These are phyloP conservation scores for Geranium rotundifolium DNA, from an alignment of 345 rosid genomes.

Conservation along the genomic window DNA sequence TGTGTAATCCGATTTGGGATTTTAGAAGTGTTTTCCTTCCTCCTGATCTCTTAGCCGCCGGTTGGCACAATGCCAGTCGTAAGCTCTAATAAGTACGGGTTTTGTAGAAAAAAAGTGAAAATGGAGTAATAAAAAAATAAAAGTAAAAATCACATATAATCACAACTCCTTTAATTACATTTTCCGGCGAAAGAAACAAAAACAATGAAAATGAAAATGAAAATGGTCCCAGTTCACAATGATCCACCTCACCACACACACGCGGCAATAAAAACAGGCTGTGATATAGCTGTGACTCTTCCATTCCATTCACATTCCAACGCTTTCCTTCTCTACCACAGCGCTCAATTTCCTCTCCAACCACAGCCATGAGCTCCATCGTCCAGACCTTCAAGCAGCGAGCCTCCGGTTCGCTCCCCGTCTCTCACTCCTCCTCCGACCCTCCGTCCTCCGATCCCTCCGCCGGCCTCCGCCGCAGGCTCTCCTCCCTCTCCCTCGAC, in stretches of 20 bases:
- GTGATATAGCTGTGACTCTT: slow-evolving; percentile 34
- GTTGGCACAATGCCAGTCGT: too few species aligned
- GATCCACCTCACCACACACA: background rate
- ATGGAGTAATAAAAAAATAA: too few species aligned
- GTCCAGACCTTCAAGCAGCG: slow-evolving; percentile 28
- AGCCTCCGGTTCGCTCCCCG: slow-evolving; percentile 30
- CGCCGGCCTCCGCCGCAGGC: too few species aligned
- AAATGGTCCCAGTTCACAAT: background rate
- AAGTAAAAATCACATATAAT: too few species aligned
- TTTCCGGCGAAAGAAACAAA: too few species aligned
- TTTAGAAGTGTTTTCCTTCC: too few species aligned
- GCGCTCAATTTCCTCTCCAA: background rate
- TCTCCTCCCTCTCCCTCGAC: slow-evolving; percentile 65
- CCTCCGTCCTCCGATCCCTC: slow-evolving; percentile 4
- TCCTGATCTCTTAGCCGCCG: too few species aligned
- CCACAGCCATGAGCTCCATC: slow-evolving; percentile 24
- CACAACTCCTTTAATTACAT: too few species aligned
- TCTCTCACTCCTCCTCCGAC: slow-evolving; percentile 24
- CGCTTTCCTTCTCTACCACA: background rate
- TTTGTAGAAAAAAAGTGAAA: too few species aligned
- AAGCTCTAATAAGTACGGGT: too few species aligned
- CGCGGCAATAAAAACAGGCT: slow-evolving; percentile 37
- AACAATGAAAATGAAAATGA: background rate
- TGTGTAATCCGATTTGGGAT: too few species aligned
- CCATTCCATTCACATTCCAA: background rate